Base-by-base conservation (phyloP, 2,329 filamentous ascomycete species). In the Fusarium aywerte region DNA sequence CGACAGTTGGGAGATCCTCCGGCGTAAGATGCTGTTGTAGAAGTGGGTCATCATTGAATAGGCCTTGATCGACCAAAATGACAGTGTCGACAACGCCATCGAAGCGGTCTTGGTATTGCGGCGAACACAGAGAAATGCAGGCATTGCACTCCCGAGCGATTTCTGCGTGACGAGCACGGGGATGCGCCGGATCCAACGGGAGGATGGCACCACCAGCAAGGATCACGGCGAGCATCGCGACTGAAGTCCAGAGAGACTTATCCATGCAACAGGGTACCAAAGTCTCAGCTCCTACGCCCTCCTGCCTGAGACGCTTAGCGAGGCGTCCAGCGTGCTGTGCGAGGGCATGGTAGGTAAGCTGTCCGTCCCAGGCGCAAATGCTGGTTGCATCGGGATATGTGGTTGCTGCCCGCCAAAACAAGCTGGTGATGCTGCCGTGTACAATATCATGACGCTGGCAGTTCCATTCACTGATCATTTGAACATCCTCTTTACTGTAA, bases 141-240 rank as follows among this genome's bases (percentile, higher is more conserved):
- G 71, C 59, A 1, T 51, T 40, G 18, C 59, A 62, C 18, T 65
- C 49, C 2, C 36, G 45, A 0, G 55, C n/a, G 18, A 67, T 64
- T 12, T 62, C 47, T 20, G 29, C 31, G 7, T 70, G 68, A 0
- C 68, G 68, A 16, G 62, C 57, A 0, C 40, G 38, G 0, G 73
- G 71, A 25, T 72, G 63, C 0, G 48, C 54, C 2, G 73, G 68
- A 8, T 75, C 73, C 18, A 75, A 18, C 0, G 73, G 71, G 20
- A 75, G 52, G n/a, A 71, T 61, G 0, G 62, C 58, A 16, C 70
- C 73, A 1, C 73, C 73, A 2, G 71, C 65, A 10, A 73, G 72
- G 3, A 68, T 29, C 4, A 75, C 65, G 7, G 70, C 71, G 4
- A 75, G 55, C 51, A 75, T 70, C 1, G 72, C 52, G 15, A 75